A percentile compares a stretch with the other conserved stretches of the same genome.
phyloP scores from a whole-genome alignment of 2,329 filamentous ascomycete species.

The Penicillium sp. region DNA sequence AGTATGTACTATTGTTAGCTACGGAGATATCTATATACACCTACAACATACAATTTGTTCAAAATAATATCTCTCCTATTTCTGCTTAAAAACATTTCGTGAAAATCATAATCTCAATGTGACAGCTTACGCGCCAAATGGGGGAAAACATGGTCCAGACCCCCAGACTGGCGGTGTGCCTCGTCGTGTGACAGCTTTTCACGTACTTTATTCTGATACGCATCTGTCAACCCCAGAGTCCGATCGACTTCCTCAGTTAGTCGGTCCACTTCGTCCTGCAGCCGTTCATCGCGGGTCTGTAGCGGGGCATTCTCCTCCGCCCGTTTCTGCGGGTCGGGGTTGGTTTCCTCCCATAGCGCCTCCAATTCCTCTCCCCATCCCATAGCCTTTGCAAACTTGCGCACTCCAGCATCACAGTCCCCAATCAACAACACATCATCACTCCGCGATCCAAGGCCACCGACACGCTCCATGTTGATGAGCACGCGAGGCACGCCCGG shows the following conservation, averaged over 20 bases:
- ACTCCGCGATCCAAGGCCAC: conserved; percentile 68
- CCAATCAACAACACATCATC: conserved; percentile 85
- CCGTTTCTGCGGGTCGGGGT: conserved; percentile 59
- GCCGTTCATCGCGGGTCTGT: conserved; percentile 53
- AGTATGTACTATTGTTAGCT: too few relatives aligned
- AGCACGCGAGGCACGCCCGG: conserved; percentile 70
- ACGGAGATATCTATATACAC: not conserved
- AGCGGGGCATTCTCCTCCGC: conserved; percentile 36
- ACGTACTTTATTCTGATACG: conserved; percentile 43
- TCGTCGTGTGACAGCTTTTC: conserved; percentile 24
- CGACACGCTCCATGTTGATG: conserved; percentile 83
- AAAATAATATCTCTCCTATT: not conserved
- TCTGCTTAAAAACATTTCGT: conserved; percentile 2
- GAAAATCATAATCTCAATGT: conserved; percentile 2
- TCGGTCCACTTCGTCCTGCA: conserved; percentile 58
- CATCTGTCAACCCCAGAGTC: conserved; percentile 50
- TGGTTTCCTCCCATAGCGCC: conserved; percentile 65
- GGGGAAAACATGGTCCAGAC: conserved; percentile 38
- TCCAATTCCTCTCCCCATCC: conserved; percentile 88
- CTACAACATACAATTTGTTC: not conserved
- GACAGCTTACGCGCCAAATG: conserved; percentile 28
- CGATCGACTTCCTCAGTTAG: conserved; percentile 58
- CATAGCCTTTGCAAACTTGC: conserved; percentile 71
- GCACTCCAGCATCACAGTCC: conserved; percentile 78
- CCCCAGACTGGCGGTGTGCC: conserved; percentile 16